Conservation (phyloP, 345 rosid genomes). For the Erodium maritimum region DNA sequence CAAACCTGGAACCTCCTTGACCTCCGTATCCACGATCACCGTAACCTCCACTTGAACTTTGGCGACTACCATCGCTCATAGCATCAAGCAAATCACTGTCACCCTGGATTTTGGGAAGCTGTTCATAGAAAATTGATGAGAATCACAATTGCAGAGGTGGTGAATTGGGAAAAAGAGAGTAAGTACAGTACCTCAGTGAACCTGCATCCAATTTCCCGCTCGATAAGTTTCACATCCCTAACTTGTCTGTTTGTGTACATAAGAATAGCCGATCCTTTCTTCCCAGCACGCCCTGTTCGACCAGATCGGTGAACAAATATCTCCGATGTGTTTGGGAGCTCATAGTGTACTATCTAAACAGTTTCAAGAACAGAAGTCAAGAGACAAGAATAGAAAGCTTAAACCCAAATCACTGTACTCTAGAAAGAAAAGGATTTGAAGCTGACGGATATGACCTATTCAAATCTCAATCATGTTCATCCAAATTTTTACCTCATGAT, state of each 20-base stretch:
- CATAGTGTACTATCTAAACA: slow-evolving; percentile 68
- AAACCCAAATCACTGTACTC: background rate
- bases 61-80: slow-evolving; percentile 27
- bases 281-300: slow-evolving; percentile 98
- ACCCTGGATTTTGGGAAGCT: slow-evolving; percentile 62
- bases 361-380: background rate
- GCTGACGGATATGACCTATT: too few species aligned
- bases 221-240: slow-evolving; percentile 50
- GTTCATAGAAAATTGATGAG: slow-evolving; percentile 6
- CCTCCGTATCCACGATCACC: slow-evolving; percentile 4
- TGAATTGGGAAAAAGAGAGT: slow-evolving; percentile 3
- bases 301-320: slow-evolving; percentile 98
- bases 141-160: background rate
- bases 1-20: slow-evolving; percentile 14
- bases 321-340: slow-evolving; percentile 81
- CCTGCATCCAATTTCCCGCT: slow-evolving; percentile 85
- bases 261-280: slow-evolving; percentile 86
- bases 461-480: background rate
- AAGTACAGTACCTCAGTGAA: slow-evolving; percentile 52
- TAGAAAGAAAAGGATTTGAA: background rate
- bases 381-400: background rate
- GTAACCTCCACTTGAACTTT: slow-evolving; percentile 10
- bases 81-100: slow-evolving; percentile 40
- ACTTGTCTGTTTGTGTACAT: slow-evolving; percentile 61
- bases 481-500: background rate